Conservation (phyloP, 2,329 filamentous ascomycete species). For the Pyricularia sp. region DNA sequence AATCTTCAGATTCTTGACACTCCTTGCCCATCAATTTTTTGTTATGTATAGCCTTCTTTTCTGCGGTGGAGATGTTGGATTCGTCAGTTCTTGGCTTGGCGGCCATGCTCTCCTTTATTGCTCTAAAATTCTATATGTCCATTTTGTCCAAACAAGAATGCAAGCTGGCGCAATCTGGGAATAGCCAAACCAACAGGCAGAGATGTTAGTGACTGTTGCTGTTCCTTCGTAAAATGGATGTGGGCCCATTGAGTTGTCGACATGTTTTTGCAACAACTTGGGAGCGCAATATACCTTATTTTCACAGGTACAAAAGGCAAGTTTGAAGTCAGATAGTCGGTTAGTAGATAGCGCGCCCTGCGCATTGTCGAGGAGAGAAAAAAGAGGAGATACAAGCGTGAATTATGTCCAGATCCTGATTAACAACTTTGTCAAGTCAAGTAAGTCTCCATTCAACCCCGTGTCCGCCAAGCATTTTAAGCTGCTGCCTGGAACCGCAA, state of each 20-base stretch:
- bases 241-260: too few species aligned
- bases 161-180: not conserved
- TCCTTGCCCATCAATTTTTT: not conserved
- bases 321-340: too few species aligned
- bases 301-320: too few species aligned
- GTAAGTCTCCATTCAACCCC: not conserved
- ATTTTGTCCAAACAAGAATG: not conserved
- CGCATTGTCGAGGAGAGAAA: too few species aligned
- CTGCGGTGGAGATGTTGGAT: not conserved
- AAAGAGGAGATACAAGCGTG: too few species aligned
- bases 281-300: too few species aligned
- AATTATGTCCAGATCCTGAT: too few species aligned
- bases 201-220: too few species aligned
- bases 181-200: not conserved
- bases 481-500: conserved; percentile 1
- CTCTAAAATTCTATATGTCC: not conserved
- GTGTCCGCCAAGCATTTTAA: not conserved
- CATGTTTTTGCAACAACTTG: too few species aligned
- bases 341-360: too few species aligned
- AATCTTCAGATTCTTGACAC: not conserved
- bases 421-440: too few species aligned
- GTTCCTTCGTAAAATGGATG: too few species aligned
- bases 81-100: not conserved
- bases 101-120: not conserved
- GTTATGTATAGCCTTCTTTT: not conserved